Base-by-base conservation (phyloP, 139 green algal genomes). In the Pleodorina starrii region DNA sequence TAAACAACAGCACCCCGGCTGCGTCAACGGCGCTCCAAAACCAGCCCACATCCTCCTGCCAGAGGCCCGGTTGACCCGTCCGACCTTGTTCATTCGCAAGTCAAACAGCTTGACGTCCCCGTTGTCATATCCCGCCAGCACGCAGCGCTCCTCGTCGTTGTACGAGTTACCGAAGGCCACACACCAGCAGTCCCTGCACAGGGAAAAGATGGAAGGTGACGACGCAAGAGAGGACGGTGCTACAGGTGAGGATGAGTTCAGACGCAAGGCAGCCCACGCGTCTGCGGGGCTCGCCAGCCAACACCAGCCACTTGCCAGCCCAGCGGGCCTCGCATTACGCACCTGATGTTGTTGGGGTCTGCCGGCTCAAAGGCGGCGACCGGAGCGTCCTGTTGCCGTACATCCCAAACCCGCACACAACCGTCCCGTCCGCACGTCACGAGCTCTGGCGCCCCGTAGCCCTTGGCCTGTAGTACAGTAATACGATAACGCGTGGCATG, bases 71-170 rank as follows among this genome's bases (percentile, higher is more conserved):
- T n/a, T 27, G 17, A 60, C 51, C 54, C 54, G 21, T 66, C 21
- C 29, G 40, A 80, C 90, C 90, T 92, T 91, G 87, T 95, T 95
- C 29, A 89, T 96, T 21, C 94, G 87, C 43, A 98, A 93, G 93
- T 98, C 96, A 80, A 98, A 98, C 92, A 98, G 90, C 86, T 97
- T 98, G 40, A 98, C 88, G 90, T 98, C 96, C 12, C 96, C 96
- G 74, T 97, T 97, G 89, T 96, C 94, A 77, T 97, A 98, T 5
- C 96, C 96, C 12, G 97, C 97, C 81, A 98, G 86, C 79, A 98
- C 89, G 44, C 94, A 97, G 23, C 96, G 94, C 90, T 99, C 97
- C 35, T 96, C 91, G 51, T 98, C 94, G 42, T 97, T 95, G 91
- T 92, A 97, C 2, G 94, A 95, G 87, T 98, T 97, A 0, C 97